Evolutionary conservation across 208 protist genomes (phyloP).

Genomic region (Herpetomonas tarakana): DNA sequence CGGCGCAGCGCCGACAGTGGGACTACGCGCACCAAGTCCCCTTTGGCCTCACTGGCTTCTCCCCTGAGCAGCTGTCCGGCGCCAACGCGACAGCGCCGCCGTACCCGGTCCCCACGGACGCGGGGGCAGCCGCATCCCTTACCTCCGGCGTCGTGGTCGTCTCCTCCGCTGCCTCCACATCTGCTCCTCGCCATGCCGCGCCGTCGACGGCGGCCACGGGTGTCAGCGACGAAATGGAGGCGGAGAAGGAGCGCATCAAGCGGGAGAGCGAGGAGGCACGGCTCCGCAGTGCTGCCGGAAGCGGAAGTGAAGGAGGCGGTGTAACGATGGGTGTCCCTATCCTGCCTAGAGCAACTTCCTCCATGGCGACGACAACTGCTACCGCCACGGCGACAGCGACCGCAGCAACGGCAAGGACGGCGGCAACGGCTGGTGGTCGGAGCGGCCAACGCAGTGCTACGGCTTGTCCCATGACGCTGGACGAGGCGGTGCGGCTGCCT

Average conservation of each 20-base stretch:
- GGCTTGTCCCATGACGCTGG: not conserved
- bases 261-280: not conserved
- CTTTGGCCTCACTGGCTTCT: not conserved
- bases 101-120: not conserved
- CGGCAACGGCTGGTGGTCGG: not conserved
- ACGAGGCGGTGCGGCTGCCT: not conserved
- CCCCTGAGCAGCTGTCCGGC: no score
- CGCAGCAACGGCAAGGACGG: not conserved
- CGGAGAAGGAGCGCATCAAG: not conserved
- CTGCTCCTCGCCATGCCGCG: no score
- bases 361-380: no score
- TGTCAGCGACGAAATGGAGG: not conserved
- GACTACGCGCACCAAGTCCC: not conserved
- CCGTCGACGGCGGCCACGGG: no score
- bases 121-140: no score
- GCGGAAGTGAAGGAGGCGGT: no score
- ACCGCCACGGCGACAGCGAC: not conserved
- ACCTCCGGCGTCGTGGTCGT: not conserved
- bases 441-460: no score
- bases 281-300: not conserved
- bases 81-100: not conserved
- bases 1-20: not conserved
- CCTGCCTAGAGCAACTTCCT: no score
- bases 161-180: not conserved
- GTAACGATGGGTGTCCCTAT: no score